These are phyloP conservation scores for Euphrasia arctica DNA, from an alignment of 305 asterid species.

Conservation along the genomic window DNA sequence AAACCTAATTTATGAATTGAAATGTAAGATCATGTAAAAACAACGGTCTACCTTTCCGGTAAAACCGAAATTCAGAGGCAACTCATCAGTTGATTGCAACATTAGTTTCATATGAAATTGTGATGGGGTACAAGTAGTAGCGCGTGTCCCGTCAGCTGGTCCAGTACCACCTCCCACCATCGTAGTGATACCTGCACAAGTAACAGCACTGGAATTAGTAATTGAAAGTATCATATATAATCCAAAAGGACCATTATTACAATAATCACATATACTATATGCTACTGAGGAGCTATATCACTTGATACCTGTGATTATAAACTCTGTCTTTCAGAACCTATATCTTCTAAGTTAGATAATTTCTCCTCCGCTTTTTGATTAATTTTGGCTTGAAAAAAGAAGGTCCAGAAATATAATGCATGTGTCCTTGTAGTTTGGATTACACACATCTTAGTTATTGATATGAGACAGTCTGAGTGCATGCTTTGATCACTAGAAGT, in stretches of 20 bases:
- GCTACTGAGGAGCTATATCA: constrained; percentile 6
- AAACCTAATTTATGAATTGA: constrained; percentile 11
- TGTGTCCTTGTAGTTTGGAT: not conserved
- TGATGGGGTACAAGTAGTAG: constrained; percentile 96
- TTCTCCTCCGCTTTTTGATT: not conserved
- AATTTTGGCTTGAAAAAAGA: not conserved
- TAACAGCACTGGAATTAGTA: not conserved
- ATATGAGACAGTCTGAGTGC: not conserved
- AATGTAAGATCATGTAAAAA: constrained; percentile 21
- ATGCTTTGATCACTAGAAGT: constrained; percentile 4
- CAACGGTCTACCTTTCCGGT: constrained; percentile 76
- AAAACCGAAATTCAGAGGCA: constrained; percentile 95
- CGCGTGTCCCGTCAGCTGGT: constrained; percentile 93
- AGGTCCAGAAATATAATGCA: not conserved
- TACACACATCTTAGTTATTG: not conserved
- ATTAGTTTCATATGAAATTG: constrained; percentile 81
- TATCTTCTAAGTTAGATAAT: not conserved
- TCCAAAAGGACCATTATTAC: constrained; percentile 6
- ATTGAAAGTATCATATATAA: not conserved
- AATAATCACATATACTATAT: not conserved
- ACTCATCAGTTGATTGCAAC: constrained; percentile 87
- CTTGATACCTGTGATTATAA: not conserved
- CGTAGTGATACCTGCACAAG: constrained; percentile 68
- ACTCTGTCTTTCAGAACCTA: not conserved
- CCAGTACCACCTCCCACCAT: constrained; percentile 97